These are phyloP conservation scores for Gremmenia infestans DNA, from an alignment of 2,329 filamentous ascomycete genomes.

Conservation along the genomic window DNA sequence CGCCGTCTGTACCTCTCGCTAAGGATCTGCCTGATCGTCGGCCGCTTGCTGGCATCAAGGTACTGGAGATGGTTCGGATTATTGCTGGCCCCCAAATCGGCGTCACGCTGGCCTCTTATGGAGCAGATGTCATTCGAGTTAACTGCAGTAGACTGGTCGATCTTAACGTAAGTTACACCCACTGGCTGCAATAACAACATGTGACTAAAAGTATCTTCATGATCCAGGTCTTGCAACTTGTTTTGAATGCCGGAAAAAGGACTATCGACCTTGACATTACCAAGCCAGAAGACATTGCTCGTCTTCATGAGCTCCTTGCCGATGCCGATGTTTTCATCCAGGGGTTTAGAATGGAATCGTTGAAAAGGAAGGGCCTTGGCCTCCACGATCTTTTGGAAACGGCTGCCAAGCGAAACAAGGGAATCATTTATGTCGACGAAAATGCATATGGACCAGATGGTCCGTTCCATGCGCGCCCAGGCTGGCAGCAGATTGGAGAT, in stretches of 20 bases:
- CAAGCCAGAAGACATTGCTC: conserved; percentile 42
- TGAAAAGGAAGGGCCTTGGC: conserved; percentile 58
- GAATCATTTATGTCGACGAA: conserved; percentile 44
- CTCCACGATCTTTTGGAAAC: conserved; percentile 46
- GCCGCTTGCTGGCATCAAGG: conserved; percentile 51
- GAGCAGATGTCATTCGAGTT: conserved; percentile 66
- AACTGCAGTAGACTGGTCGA: neutral
- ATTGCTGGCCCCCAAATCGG: conserved; percentile 68
- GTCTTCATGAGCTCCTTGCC: conserved; percentile 52
- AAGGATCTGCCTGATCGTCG: neutral
- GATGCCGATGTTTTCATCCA: conserved; percentile 63
- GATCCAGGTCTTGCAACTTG: conserved; percentile 54
- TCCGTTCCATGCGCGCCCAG: conserved; percentile 39
- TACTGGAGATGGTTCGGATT: conserved; percentile 68
- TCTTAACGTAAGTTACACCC: neutral
- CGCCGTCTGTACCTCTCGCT: conserved; percentile 1
- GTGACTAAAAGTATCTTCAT: conserved; percentile 60
- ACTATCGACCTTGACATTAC: conserved; percentile 58
- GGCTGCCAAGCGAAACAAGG: conserved; percentile 43
- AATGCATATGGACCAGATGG: conserved; percentile 47
- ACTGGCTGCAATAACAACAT: conserved; percentile 46
- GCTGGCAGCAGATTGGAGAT: conserved; percentile 62
- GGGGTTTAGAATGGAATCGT: conserved; percentile 60
- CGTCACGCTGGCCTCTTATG: conserved; percentile 64
- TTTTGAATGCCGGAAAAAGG: conserved; percentile 63